Percentiles rank a stretch among this genome's conserved stretches.
phyloP scores from a whole-genome alignment of 495 filamentous ascomycete genomes.

The Tuber magnatum region DNA sequence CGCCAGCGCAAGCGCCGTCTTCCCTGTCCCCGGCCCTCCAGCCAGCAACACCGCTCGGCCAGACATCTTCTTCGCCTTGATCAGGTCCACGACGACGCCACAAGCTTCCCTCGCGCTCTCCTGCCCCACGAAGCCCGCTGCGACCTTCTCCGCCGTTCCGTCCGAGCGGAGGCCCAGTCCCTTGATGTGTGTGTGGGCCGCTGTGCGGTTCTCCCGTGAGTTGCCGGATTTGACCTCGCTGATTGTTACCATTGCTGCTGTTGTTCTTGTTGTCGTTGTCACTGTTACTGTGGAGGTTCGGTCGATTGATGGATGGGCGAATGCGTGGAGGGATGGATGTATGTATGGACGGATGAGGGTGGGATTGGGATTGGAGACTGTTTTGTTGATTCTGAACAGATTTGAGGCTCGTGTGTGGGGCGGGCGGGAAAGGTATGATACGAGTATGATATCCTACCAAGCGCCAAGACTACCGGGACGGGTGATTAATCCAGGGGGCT shows the following conservation, averaged over 20 bases:
- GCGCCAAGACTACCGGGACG: not conserved
- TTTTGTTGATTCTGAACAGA: not conserved
- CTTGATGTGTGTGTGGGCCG: slow-evolving; percentile 94
- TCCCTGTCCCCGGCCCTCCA: slow-evolving; percentile 88
- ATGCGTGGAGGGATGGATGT: too few relatives aligned
- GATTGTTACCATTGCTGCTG: slow-evolving; percentile 72
- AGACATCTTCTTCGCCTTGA: slow-evolving; percentile 92
- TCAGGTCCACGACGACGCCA: slow-evolving; percentile 89
- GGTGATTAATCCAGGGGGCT: not conserved
- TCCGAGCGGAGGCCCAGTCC: slow-evolving; percentile 76
- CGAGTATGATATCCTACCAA: not conserved
- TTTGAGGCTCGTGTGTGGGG: not conserved
- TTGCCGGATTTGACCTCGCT: slow-evolving; percentile 84
- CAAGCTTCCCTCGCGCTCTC: slow-evolving; percentile 83
- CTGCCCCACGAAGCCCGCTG: slow-evolving; percentile 84
- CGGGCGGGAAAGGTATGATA: not conserved
- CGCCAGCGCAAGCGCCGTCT: slow-evolving; percentile 89
- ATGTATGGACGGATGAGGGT: not conserved
- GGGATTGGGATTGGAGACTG: not conserved
- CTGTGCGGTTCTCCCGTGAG: slow-evolving; percentile 89
- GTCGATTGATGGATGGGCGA: not conserved
- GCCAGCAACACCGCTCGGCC: slow-evolving; percentile 88
- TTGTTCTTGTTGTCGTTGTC: not conserved
- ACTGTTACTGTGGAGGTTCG: not conserved
- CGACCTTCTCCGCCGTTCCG: slow-evolving; percentile 69